A percentile compares a stretch with the other conserved stretches of the same genome.
Evolutionary conservation across 257 asterid genomes (phyloP).

Genomic region (Dorcoceras hygrometricum): DNA sequence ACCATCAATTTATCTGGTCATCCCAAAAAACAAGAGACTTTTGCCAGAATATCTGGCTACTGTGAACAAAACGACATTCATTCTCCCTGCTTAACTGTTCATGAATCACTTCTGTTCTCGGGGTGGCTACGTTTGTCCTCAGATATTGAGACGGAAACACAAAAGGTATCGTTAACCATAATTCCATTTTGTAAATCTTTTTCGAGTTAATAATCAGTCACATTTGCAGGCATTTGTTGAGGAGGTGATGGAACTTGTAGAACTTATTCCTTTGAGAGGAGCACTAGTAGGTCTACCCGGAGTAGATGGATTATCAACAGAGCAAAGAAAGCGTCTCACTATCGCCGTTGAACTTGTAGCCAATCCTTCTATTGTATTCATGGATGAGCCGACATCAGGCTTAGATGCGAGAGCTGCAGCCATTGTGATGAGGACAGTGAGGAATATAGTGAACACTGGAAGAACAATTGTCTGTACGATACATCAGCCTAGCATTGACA

Average conservation of each 20-base stretch:
- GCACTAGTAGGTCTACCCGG: conserved; percentile 95
- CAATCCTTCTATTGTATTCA: conserved; percentile 85
- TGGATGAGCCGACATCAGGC: conserved; percentile 98
- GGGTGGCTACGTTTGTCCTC: conserved; percentile 84
- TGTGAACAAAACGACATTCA: conserved; percentile 97
- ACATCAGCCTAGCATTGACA: conserved; percentile 97
- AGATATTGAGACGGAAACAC: conserved; percentile 76
- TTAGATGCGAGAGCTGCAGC: conserved; percentile 98
- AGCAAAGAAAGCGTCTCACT: conserved; percentile 90
- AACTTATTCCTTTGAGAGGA: conserved; percentile 73
- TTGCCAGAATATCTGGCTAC: conserved; percentile 95
- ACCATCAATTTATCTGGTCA: conserved; percentile 74
- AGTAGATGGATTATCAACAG: conserved; percentile 88
- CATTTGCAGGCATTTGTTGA: conserved; percentile 81
- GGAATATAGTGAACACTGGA: conserved; percentile 92
- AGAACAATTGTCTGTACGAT: conserved; percentile 95
- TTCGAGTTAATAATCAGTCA: conserved; percentile 25
- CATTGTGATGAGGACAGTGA: conserved; percentile 95
- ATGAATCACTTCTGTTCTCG: conserved; percentile 86
- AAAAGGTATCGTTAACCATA: conserved; percentile 49
- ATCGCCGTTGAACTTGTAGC: conserved; percentile 97
- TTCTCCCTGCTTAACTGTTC: conserved; percentile 88
- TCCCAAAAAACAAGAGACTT: conserved; percentile 87
- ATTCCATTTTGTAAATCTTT: conserved; percentile 15
- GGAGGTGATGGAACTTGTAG: conserved; percentile 97